Percentiles rank a stretch among this genome's conserved stretches.
Conservation (phyloP, 495 filamentous ascomycete genomes). For the Daldinia vernicosa region DNA sequence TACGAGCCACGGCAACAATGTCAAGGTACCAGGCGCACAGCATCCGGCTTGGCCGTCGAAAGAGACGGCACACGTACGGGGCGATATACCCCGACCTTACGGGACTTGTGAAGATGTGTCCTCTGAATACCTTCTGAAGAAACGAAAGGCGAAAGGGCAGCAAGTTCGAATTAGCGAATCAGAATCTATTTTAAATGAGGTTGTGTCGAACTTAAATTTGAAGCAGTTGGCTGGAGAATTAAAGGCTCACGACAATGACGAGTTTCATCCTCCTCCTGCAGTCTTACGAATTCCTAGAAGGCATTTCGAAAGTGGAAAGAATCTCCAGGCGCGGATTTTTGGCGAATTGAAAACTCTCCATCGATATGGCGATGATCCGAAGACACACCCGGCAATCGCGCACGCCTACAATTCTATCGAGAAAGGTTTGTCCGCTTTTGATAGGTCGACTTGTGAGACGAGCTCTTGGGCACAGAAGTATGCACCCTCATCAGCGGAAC, state of each 20-base stretch:
- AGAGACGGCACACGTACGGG: slow-evolving; percentile 69
- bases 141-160: slow-evolving; percentile 61
- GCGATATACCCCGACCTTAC: slow-evolving; percentile 16
- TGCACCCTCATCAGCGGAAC: slow-evolving; percentile 70
- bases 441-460: slow-evolving; percentile 77
- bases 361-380: slow-evolving; percentile 26
- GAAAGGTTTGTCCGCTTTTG: slow-evolving; percentile 77
- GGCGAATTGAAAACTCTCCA: slow-evolving; percentile 45
- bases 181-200: slow-evolving; percentile 55
- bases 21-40: slow-evolving; percentile 67
- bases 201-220: slow-evolving; percentile 20
- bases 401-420: slow-evolving; percentile 68
- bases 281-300: slow-evolving; percentile 58
- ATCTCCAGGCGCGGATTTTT: slow-evolving; percentile 54
- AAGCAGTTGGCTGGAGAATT: slow-evolving; percentile 45
- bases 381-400: slow-evolving; percentile 65
- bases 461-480: slow-evolving; percentile 87
- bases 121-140: slow-evolving; percentile 1
- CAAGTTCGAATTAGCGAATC: slow-evolving; percentile 50
- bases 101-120: background rate
- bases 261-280: slow-evolving; percentile 50
- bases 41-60: slow-evolving; percentile 76
- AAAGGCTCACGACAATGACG: slow-evolving; percentile 49
- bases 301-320: slow-evolving; percentile 59
- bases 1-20: slow-evolving; percentile 41